Evolutionary conservation across 1,284 basidiomycete genomes (phyloP).

Genomic region (Naganishia sp.): DNA sequence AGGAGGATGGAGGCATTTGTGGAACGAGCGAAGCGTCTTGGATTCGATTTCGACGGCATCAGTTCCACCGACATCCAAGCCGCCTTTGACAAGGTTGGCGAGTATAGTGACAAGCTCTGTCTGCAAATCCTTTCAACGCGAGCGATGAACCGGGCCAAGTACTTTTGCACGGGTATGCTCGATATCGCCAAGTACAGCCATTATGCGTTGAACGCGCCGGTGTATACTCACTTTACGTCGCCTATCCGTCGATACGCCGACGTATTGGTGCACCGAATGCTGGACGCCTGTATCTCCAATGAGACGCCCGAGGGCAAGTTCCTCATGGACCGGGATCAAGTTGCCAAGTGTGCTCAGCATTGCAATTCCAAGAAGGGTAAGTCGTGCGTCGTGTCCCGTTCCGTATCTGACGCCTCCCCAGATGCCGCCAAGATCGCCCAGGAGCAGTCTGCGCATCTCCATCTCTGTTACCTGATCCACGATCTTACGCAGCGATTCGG

Average conservation of each 20-base stretch:
- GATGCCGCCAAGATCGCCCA: conserved; percentile 75
- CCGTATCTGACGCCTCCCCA: conserved; percentile 6
- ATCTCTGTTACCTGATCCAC: conserved; percentile 83
- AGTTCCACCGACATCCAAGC: conserved; percentile 80
- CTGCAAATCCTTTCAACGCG: conserved; percentile 82
- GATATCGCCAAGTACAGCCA: conserved; percentile 98
- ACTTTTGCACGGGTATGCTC: conserved; percentile 98
- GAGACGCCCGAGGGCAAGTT: conserved; percentile 75
- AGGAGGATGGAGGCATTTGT: conserved; percentile 77
- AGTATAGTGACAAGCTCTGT: conserved; percentile 70
- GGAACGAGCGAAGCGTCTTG: conserved; percentile 78
- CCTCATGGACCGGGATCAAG: conserved; percentile 92
- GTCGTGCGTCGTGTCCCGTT: not conserved
- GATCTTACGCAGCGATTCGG: conserved; percentile 93
- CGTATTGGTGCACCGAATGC: conserved; percentile 91
- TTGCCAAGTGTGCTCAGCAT: conserved; percentile 95
- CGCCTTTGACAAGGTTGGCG: conserved; percentile 72
- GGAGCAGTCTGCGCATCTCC: conserved; percentile 93
- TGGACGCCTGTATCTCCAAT: conserved; percentile 80
- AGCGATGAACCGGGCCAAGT: conserved; percentile 87
- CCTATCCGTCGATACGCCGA: conserved; percentile 87
- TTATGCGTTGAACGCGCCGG: conserved; percentile 83
- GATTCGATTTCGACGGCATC: conserved; percentile 76
- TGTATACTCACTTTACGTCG: conserved; percentile 97
- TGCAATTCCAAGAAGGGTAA: conserved; percentile 79